Percentiles rank a stretch among this genome's conserved stretches.
phyloP scores from a whole-genome alignment of 2,329 filamentous ascomycete species.

The Exophiala alcalophila region DNA sequence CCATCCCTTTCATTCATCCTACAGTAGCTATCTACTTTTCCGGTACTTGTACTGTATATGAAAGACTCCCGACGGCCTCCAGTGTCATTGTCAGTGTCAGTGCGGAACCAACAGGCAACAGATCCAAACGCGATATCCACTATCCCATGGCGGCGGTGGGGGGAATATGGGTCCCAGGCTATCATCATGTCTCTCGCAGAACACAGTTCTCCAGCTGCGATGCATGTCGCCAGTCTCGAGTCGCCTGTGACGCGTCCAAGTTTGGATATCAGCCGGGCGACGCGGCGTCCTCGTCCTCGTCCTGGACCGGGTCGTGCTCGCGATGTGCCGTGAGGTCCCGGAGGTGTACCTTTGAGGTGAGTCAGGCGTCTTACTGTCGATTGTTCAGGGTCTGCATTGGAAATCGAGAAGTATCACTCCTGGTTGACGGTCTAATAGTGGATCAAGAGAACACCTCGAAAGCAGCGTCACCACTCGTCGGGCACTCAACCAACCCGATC shows the following conservation, averaged over 20 bases:
- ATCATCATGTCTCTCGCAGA: conserved; percentile 21
- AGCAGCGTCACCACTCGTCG: conserved; percentile 2
- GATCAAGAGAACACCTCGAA: conserved; percentile 9
- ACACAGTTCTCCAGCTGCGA: conserved; percentile 39
- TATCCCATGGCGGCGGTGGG: background rate
- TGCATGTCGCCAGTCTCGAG: conserved; percentile 34
- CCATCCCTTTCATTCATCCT: too few species aligned
- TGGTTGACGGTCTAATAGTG: conserved; percentile 3
- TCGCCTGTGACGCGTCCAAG: conserved; percentile 34
- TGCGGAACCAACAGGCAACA: too few species aligned
- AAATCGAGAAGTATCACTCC: too few species aligned
- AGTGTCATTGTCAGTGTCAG: too few species aligned
- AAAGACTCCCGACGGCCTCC: too few species aligned
- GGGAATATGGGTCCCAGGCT: background rate
- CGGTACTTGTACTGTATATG: too few species aligned
- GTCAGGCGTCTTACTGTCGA: background rate
- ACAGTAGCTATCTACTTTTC: too few species aligned
- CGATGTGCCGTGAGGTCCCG: conserved; percentile 27
- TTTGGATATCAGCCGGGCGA: conserved; percentile 16
- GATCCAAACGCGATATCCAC: background rate
- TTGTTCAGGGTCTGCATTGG: background rate
- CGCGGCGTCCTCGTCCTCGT: too few species aligned
- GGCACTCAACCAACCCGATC: background rate
- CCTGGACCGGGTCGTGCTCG: conserved; percentile 25
- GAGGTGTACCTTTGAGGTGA: conserved; percentile 23